phyloP scores from a whole-genome alignment of 2,329 filamentous ascomycete species.

The Xylaria sp. region DNA sequence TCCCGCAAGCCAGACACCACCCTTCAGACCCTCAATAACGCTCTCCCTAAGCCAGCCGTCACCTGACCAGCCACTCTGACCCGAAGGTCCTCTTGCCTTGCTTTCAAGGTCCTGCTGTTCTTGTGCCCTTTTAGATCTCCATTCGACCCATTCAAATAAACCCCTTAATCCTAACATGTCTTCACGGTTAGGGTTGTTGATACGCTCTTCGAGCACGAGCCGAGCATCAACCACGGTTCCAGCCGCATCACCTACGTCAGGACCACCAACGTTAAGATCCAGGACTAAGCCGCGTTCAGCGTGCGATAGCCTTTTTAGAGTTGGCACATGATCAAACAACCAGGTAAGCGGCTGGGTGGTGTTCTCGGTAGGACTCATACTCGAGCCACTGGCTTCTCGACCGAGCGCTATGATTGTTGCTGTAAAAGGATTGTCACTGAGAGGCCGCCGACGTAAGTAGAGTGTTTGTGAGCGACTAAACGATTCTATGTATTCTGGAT shows the following conservation, averaged over 20 bases:
- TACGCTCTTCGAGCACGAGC: slow-evolving; percentile 65
- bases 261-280: slow-evolving; percentile 54
- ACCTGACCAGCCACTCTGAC: slow-evolving; percentile 39
- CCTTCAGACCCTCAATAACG: slow-evolving; percentile 60
- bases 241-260: slow-evolving; percentile 50
- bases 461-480: slow-evolving; percentile 76
- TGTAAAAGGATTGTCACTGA: slow-evolving; percentile 71
- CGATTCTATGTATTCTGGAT: slow-evolving; percentile 64
- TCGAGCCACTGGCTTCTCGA: slow-evolving; percentile 45
- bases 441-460: slow-evolving; percentile 72
- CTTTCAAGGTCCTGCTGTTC: slow-evolving; percentile 33
- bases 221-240: slow-evolving; percentile 68
- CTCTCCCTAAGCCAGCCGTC: slow-evolving; percentile 63
- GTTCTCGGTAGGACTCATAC: slow-evolving; percentile 42
- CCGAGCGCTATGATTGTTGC: slow-evolving; percentile 78
- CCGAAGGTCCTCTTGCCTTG: slow-evolving; percentile 26
- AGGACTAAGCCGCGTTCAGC: slow-evolving; percentile 71
- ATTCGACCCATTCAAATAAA: slow-evolving; percentile 62
- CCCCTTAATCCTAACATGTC: slow-evolving; percentile 55
- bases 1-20: slow-evolving; percentile 58
- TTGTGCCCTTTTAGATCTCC: slow-evolving; percentile 44
- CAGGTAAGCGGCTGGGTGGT: slow-evolving; percentile 66
- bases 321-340: slow-evolving; percentile 68
- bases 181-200: slow-evolving; percentile 38
- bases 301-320: slow-evolving; percentile 60